Evolutionary conservation across 768 basidiomycete species (phyloP).

Genomic region (Lentinula sp.): DNA sequence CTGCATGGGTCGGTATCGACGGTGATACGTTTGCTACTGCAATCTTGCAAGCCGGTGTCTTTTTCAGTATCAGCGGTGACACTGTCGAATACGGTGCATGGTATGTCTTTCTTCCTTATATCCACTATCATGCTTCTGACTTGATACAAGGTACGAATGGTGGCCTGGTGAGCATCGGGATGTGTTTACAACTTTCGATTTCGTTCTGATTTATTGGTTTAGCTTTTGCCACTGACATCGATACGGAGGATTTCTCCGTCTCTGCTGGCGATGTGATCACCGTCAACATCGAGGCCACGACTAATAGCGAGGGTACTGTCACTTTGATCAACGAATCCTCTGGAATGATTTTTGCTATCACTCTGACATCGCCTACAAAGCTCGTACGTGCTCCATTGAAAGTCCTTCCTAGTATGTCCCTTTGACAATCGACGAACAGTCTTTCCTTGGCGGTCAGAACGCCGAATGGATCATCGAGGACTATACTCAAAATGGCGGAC

Average conservation of each 20-base stretch:
- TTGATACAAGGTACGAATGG: neutral
- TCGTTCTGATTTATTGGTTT: too few relatives aligned
- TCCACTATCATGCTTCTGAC: neutral
- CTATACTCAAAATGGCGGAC: neutral
- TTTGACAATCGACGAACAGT: neutral
- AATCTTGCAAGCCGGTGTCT: constrained; percentile 5
- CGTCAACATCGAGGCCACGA: constrained; percentile 2
- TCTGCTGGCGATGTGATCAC: constrained; percentile 5
- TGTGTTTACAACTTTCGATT: too few relatives aligned
- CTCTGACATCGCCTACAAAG: neutral
- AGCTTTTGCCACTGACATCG: neutral
- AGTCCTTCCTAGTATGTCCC: neutral
- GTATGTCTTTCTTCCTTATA: neutral
- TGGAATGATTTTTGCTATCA: neutral
- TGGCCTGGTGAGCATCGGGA: neutral
- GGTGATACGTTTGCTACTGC: constrained; percentile 4
- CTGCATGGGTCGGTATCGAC: constrained; percentile 9
- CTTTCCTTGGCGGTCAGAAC: constrained; percentile 1
- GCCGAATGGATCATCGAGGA: constrained; percentile 6
- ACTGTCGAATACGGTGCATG: constrained; percentile 2
- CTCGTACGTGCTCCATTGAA: neutral
- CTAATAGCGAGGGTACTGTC: neutral
- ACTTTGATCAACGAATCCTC: constrained; percentile 1
- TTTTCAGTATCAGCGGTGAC: neutral
- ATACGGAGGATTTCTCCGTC: neutral